Evolutionary conservation across 176 grass and related monocot species (phyloP).

Genomic region (Elaeis guineensis): DNA sequence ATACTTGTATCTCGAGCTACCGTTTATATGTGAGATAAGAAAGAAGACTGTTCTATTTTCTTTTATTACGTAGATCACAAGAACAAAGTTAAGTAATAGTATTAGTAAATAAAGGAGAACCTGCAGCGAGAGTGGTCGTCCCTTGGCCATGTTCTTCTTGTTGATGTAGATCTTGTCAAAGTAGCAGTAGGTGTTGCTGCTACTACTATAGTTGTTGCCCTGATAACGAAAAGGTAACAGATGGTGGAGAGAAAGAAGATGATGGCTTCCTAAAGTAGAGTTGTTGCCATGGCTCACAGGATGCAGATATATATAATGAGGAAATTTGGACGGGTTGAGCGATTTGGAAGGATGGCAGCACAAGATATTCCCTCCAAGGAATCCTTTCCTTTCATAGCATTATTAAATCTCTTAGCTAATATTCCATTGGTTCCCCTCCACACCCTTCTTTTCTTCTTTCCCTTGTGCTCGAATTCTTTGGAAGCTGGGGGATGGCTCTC

Average conservation of each 20-base stretch:
- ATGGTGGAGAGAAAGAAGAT: constrained; percentile 2
- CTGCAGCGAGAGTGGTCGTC: constrained; percentile 20
- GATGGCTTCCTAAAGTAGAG: constrained; percentile 3
- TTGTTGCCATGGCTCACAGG: neutral
- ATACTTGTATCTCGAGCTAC: too few species aligned
- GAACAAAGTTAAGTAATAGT: too few species aligned
- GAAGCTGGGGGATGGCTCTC: too few species aligned
- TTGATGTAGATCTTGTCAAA: neutral
- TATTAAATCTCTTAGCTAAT: neutral
- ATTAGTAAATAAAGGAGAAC: neutral
- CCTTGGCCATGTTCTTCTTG: constrained; percentile 10
- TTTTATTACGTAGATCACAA: too few species aligned
- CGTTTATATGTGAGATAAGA: too few species aligned
- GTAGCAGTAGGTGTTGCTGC: constrained; percentile 2
- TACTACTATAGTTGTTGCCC: neutral
- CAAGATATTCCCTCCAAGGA: constrained; percentile 6
- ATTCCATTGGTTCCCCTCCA: neutral
- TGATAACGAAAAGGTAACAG: neutral
- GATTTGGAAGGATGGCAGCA: neutral
- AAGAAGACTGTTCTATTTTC: too few species aligned
- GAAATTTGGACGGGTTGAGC: neutral
- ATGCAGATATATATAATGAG: neutral
- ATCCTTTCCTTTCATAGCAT: neutral
- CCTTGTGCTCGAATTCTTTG: neutral
- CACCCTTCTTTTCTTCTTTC: neutral